Conservation (phyloP, 768 basidiomycete species). For the Calvatia gigantea region DNA sequence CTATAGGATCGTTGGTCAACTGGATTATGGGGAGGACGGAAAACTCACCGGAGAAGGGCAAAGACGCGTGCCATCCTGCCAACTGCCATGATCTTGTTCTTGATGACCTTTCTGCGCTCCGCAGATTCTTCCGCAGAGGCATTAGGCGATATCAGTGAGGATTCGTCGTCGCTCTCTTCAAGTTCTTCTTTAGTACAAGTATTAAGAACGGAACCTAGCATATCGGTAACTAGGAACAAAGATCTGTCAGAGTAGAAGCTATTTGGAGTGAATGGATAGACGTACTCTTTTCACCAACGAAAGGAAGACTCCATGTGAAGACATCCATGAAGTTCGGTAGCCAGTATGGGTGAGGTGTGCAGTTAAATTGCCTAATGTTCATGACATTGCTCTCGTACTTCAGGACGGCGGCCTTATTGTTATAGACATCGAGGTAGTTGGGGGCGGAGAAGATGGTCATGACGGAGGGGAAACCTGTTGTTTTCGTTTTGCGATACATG, state of each 20-base stretch:
- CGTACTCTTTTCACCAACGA: slow-evolving; percentile 96
- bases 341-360: slow-evolving; percentile 95
- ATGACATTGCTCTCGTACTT: slow-evolving; percentile 99
- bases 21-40: not conserved
- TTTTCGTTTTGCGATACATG: slow-evolving; percentile 98
- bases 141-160: slow-evolving; percentile 35
- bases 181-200: slow-evolving; percentile 97
- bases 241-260: slow-evolving; percentile 1
- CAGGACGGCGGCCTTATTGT: slow-evolving; percentile 98
- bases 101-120: slow-evolving; percentile 89
- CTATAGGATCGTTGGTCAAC: slow-evolving; percentile 33
- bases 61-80: slow-evolving; percentile 97
- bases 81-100: slow-evolving; percentile 98
- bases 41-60: slow-evolving; percentile 82
- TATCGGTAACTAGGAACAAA: slow-evolving; percentile 86
- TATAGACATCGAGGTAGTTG: slow-evolving; percentile 97
- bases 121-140: slow-evolving; percentile 44
- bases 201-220: slow-evolving; percentile 95
- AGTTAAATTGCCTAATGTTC: slow-evolving; percentile 98
- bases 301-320: slow-evolving; percentile 98
- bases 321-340: slow-evolving; percentile 99
- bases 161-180: slow-evolving; percentile 73
- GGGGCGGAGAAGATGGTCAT: slow-evolving; percentile 99
- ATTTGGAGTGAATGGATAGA: slow-evolving; percentile 11
- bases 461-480: slow-evolving; percentile 97